Base-by-base conservation (phyloP, 441 rosid species). In the Mallotus repandus region DNA sequence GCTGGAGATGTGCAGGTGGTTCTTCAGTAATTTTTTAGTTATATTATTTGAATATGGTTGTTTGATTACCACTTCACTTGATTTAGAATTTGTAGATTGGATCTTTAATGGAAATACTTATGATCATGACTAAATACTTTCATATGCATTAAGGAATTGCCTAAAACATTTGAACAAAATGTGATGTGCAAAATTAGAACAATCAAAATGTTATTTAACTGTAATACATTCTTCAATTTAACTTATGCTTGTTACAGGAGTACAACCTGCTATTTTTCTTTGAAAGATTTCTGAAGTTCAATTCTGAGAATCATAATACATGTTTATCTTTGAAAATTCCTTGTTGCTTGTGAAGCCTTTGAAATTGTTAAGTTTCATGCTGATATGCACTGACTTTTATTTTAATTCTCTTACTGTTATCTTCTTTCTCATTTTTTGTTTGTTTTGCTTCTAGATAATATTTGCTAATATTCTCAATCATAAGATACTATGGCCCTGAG, bases 1-100 rank as follows among this genome's bases (percentile, higher is more conserved):
- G 98, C 99, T 64, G 99, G 99, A 81, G 99, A 95, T 82, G 97
- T 93, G 58, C 98, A 95, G 98, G 99, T 93, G 82, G 69, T 74
- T 53, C 55, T 10, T 66, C 69, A 76, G 66, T 63, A 19, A 9
- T 63, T 67, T 29, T 48, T 46, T 21, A 70, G 22, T 69, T 69
- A 70, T 48, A 38, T 15, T 74, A 77, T 55, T 67, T 74, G 60
- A 74, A 68, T 19, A 54, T 52, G 46, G 22, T 70, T 53, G 6
- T 9, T 66, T 61, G 13, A 53, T 25, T 48, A 8, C 8, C 67
- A 41, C 18, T 69, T 62, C 54, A 46, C 16, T 18, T 58, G 2
- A 50, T 38, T 63, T 19, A 41, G 19, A 49, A 38, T 63, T 50
- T 41, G 14, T 57, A 55, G 62, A n/a, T 48, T 38, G 16, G 29